These are phyloP conservation scores for Camelina laxa DNA, from an alignment of 345 rosid genomes.

Conservation along the genomic window DNA sequence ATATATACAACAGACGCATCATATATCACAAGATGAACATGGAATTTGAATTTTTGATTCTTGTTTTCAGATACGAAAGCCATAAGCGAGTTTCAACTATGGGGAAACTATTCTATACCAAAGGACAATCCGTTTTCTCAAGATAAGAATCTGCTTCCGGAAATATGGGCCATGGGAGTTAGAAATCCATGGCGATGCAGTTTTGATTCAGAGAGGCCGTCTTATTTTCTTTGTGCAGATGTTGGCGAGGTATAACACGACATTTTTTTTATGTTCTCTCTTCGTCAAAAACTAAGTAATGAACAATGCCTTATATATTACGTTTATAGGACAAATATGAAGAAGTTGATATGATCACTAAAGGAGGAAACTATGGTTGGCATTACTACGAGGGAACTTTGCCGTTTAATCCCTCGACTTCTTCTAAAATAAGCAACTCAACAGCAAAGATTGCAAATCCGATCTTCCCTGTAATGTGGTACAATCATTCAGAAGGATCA, in stretches of 20 bases:
- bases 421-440: conserved; percentile 40
- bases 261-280: not conserved
- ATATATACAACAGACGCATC: not conserved
- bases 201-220: conserved; percentile 59
- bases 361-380: conserved; percentile 69
- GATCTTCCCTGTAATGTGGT: conserved; percentile 57
- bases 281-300: not conserved
- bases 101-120: conserved; percentile 69
- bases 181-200: conserved; percentile 69
- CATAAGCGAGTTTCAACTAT: conserved; percentile 42
- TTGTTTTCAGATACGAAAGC: conserved; percentile 41
- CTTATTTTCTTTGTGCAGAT: conserved; percentile 60
- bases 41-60: not conserved
- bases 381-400: conserved; percentile 50
- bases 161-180: conserved; percentile 65
- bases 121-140: conserved; percentile 52
- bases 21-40: conserved; percentile 5
- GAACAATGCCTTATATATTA: not conserved
- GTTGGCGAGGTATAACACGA: conserved; percentile 54
- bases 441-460: conserved; percentile 56
- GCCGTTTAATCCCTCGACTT: conserved; percentile 30
- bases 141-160: conserved; percentile 52
- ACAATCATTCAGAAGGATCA: conserved; percentile 51
- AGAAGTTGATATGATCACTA: conserved; percentile 56
- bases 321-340: conserved; percentile 52